These are phyloP conservation scores for Pleurotus platypus DNA, from an alignment of 768 basidiomycete genomes.

Conservation along the genomic window DNA sequence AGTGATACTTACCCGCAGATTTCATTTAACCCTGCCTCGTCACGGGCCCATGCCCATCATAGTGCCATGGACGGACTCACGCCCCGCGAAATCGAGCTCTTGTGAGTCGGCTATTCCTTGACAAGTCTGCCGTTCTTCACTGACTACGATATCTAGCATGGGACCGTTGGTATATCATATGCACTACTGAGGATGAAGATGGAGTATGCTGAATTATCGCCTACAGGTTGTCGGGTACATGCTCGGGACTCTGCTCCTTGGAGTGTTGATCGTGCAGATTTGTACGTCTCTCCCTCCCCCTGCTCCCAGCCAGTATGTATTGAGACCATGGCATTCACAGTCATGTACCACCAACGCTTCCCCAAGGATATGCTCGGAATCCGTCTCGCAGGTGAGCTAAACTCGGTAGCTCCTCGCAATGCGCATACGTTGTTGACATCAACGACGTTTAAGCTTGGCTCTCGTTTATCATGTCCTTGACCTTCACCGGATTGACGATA, in stretches of 20 bases:
- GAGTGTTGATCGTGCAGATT: conserved; percentile 16
- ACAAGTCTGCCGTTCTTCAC: no score
- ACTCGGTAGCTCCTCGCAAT: not conserved
- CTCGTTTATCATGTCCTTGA: conserved; percentile 9
- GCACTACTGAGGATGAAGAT: not conserved
- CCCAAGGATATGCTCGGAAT: conserved; percentile 8
- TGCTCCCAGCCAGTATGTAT: not conserved
- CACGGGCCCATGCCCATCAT: no score
- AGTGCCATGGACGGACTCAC: no score
- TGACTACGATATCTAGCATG: not conserved
- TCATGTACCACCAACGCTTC: conserved; percentile 12
- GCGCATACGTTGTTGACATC: not conserved
- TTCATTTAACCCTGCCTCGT: no score
- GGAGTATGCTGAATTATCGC: not conserved
- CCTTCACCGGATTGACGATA: conserved; percentile 12
- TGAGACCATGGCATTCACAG: not conserved
- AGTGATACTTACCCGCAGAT: no score
- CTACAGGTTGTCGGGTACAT: conserved; percentile 15
- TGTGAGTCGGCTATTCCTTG: no score
- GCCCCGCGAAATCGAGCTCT: no score
- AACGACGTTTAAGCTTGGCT: conserved; percentile 3
- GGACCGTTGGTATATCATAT: not conserved
- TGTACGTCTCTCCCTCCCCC: conserved; percentile 9
- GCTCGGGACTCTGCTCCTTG: conserved; percentile 14
- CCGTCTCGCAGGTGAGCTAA: not conserved